Evolutionary conservation across 2,329 filamentous ascomycete species (phyloP).

Genomic region (Aspergillus sp.): DNA sequence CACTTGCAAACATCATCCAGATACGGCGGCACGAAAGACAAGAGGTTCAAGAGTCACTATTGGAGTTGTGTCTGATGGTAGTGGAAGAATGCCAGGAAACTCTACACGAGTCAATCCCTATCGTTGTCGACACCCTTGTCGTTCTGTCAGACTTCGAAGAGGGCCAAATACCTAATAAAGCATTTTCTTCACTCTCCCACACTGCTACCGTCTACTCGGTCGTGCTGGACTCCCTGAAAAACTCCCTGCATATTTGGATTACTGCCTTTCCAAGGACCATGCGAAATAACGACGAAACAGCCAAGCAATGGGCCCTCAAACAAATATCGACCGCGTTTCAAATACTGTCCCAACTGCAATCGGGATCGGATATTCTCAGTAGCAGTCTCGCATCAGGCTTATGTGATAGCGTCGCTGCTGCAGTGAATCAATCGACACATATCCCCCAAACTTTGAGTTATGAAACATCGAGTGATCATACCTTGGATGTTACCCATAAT

Average conservation of each 20-base stretch:
- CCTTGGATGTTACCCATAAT: conserved; percentile 27
- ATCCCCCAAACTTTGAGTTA: conserved; percentile 29
- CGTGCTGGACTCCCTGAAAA: conserved; percentile 65
- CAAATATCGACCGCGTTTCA: conserved; percentile 75
- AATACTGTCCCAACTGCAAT: conserved; percentile 62
- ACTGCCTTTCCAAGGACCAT: conserved; percentile 77
- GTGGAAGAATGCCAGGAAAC: conserved; percentile 77
- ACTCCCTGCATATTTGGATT: conserved; percentile 76
- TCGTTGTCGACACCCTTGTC: conserved; percentile 80
- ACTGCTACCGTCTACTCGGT: conserved; percentile 63
- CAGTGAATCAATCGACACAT: conserved; percentile 40
- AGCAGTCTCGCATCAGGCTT: conserved; percentile 54
- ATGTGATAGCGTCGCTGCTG: conserved; percentile 67
- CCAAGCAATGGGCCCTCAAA: conserved; percentile 69
- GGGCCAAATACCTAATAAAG: conserved; percentile 37
- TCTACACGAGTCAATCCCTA: conserved; percentile 64
- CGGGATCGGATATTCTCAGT: conserved; percentile 39
- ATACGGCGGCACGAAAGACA: conserved; percentile 68
- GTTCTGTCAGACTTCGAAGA: conserved; percentile 59
- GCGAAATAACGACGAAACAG: conserved; percentile 78
- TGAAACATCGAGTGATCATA: conserved; percentile 20
- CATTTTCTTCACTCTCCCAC: conserved; percentile 52
- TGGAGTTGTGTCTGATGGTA: conserved; percentile 69
- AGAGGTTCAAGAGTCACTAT: conserved; percentile 68
- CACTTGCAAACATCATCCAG: conserved; percentile 73